Conservation (phyloP, 306 rosid genomes). For the Clitoria ternatea region DNA sequence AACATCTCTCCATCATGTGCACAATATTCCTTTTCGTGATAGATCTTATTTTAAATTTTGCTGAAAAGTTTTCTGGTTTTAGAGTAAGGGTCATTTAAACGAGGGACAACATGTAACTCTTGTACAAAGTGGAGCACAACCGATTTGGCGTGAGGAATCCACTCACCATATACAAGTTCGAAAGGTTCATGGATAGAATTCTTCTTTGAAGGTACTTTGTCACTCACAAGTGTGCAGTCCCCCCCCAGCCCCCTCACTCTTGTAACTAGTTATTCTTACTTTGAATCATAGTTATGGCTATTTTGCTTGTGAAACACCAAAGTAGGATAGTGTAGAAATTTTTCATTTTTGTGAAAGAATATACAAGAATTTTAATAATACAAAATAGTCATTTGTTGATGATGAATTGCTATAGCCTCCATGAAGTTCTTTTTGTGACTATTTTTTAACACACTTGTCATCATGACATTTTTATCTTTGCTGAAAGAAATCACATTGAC, state of each 20-base stretch:
- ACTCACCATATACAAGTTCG: constrained; percentile 96
- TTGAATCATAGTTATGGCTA: constrained; percentile 7
- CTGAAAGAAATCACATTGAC: constrained; percentile 2
- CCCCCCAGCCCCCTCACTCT: background rate
- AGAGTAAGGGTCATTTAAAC: constrained; percentile 65
- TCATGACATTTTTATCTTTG: background rate
- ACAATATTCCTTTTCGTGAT: constrained; percentile 7
- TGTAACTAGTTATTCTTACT: background rate
- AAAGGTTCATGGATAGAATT: constrained; percentile 54
- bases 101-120: constrained; percentile 75
- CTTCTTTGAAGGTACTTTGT: constrained; percentile 15
- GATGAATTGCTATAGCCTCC: constrained; percentile 3
- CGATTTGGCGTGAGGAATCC: constrained; percentile 89
- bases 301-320: constrained; percentile 8
- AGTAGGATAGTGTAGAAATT: background rate
- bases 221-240: background rate
- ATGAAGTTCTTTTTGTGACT: background rate
- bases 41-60: background rate
- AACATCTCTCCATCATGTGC: background rate
- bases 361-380: constrained; percentile 4
- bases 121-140: constrained; percentile 96
- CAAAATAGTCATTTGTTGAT: constrained; percentile 1
- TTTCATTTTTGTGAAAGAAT: too few species aligned
- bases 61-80: constrained; percentile 24
- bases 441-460: background rate